These are phyloP conservation scores for Xylaria digitata DNA, from an alignment of 2,329 filamentous ascomycete species.

Conservation along the genomic window DNA sequence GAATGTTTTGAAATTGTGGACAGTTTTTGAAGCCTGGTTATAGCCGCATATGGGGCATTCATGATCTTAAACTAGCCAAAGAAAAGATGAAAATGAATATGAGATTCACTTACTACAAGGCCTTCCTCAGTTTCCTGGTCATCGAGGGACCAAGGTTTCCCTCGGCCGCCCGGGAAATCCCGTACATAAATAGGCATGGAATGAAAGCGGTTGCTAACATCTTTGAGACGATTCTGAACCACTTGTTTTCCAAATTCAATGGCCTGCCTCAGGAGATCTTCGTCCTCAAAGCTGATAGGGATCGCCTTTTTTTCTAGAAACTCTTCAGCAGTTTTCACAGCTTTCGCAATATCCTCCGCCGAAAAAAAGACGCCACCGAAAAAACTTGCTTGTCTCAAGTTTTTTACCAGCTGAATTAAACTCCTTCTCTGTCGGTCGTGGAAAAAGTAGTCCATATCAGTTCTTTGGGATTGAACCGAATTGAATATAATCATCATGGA, in stretches of 20 bases:
- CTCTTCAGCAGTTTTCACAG: constrained; percentile 72
- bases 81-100: no score
- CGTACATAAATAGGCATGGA: constrained; percentile 81
- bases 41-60: neutral
- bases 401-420: constrained; percentile 76
- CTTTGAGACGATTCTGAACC: constrained; percentile 70
- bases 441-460: constrained; percentile 89
- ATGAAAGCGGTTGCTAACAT: constrained; percentile 74
- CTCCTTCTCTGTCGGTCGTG: constrained; percentile 77
- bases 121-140: constrained; percentile 59
- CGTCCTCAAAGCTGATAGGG: constrained; percentile 70
- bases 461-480: constrained; percentile 85
- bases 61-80: neutral
- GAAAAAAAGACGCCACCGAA: constrained; percentile 84
- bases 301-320: constrained; percentile 75
- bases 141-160: constrained; percentile 75
- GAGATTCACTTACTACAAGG: constrained; percentile 44
- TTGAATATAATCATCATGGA: constrained; percentile 87
- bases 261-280: constrained; percentile 68
- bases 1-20: neutral
- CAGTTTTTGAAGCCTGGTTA: neutral
- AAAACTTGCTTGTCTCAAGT: constrained; percentile 85
- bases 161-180: constrained; percentile 71
- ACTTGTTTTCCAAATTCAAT: constrained; percentile 73
- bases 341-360: constrained; percentile 68